Evolutionary conservation across 2,329 filamentous ascomycete genomes (phyloP), one percentile per base, ranked within the genome.

Genomic region (Botrytis fabae): DNA sequence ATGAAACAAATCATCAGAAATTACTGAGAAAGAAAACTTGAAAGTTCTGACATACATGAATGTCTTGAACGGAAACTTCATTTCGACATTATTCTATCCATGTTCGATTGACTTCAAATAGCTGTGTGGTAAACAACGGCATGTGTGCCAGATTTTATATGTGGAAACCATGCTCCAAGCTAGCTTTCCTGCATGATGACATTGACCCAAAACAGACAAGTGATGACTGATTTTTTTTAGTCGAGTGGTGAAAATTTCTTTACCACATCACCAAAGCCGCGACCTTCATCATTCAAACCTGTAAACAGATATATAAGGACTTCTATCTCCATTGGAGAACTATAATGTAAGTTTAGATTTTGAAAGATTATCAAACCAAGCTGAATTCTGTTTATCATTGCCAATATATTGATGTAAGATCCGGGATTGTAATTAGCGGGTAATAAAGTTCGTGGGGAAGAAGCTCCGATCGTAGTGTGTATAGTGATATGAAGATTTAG

Each of bases 381-480:
- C 4, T 48, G 2, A 25, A 25, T 1, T 54, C 14, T 54, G 51
- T 18, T 16, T 2, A 0, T 3, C 6, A 28, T n/a, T 1, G 6
- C 7, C 2, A 16, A 1, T 18, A n/a, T 35, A 3, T 18, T 54
- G n/a, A 28, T 8, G 12, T 25, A 18, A 54, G n/a, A 48, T 4
- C 16, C 5, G 7, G 12, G 16, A 16, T 16, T n/a, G 5, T 54
- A 16, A 12, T 16, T 54, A n/a, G 22, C 25, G 3, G 12, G 20
- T 8, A 20, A 7, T 22, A 38, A 4, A 20, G 0, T 25, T 14
- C 1, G 20, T 2, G 22, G 16, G 0, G 4, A 38, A 38, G 25
- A 2, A 59, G 2, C 0, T 54, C 28, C 7, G 1, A 59, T 2
- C 9, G 10, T 12, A 0, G 20, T 2, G 9, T 25, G 20, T 38